Percentiles rank a stretch among this genome's conserved stretches.
phyloP scores from a whole-genome alignment of 1,284 basidiomycete genomes.

The Boletus holoroseus region DNA sequence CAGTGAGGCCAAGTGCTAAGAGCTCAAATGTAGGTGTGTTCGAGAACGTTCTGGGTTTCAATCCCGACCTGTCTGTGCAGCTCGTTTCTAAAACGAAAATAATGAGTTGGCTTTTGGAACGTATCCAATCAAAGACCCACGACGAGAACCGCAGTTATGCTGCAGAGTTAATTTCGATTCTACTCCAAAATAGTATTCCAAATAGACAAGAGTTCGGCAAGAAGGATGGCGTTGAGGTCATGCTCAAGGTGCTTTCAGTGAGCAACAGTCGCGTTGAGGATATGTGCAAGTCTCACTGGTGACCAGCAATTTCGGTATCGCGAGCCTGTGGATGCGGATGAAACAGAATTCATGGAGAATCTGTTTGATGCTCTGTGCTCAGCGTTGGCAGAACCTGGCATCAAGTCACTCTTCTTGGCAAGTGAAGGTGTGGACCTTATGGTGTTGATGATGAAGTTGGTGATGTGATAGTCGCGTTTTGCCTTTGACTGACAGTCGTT shows the following conservation, averaged over 20 bases:
- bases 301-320: constrained; percentile 76
- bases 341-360: constrained; percentile 97
- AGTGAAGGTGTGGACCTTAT: constrained; percentile 95
- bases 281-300: constrained; percentile 17
- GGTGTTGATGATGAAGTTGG: constrained; percentile 92
- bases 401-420: constrained; percentile 80
- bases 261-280: constrained; percentile 30
- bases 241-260: constrained; percentile 79
- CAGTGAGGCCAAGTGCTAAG: constrained; percentile 2
- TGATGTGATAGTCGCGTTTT: constrained; percentile 9
- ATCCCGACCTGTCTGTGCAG: constrained; percentile 64
- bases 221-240: constrained; percentile 72
- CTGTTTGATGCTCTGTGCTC: constrained; percentile 88
- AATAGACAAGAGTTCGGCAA: constrained; percentile 65
- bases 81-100: constrained; percentile 73
- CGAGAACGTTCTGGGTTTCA: constrained; percentile 87
- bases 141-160: constrained; percentile 87
- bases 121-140: constrained; percentile 68
- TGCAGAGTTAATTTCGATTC: constrained; percentile 83
- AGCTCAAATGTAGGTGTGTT: constrained; percentile 67
- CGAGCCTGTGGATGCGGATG: constrained; percentile 82
- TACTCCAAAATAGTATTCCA: constrained; percentile 68
- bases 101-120: constrained; percentile 73
- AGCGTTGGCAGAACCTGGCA: constrained; percentile 64
- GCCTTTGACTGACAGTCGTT: constrained; percentile 12